Evolutionary conservation across 306 rosid species (phyloP), one percentile per base, ranked within the genome.

Genomic region (Ochetophila trinervis): DNA sequence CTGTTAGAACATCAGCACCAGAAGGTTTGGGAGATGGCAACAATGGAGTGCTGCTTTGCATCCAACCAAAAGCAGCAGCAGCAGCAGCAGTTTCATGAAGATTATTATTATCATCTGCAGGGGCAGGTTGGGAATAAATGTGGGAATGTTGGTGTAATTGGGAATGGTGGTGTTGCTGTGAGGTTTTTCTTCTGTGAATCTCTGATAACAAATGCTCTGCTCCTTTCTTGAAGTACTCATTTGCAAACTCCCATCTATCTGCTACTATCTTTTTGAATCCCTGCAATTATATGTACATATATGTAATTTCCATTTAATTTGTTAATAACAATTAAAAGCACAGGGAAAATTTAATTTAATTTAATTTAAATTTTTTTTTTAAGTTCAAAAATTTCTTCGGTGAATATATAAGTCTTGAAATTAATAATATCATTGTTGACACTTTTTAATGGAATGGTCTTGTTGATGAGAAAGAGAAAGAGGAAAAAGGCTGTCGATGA

Each of bases 201-300:
- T 82, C 88, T 32, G 81, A 74, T 24, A 89, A 34, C 13, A 86
- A 75, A 40, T 84, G 83, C 54, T 78, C 82, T 7, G 83, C 84
- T 72, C 96, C 96, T 86, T 74, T 89, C 67, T 65, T 89, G 85
- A 89, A 89, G 65, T 78, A 78, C 37, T 89, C 93, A 61, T 89
- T 89, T 57, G 93, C 85, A 57, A 89, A 89, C 60, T 89, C 96
- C 96, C 96, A 89, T 59, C 96, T 81, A 58, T 89, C 93, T 45
- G 96, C 83, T 14, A 83, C 96, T 24, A 82, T 77, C 73, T 89
- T 89, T 76, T 86, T 89, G 82, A 89, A 89, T 12, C 96, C 96
- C 96, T 88, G 73, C 50, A 65, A 60, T 0, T 40, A 10, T 40
- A 1, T 40, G 1, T 40, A 40, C 8, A 8, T 40, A 2, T 40